Conservation (phyloP, 2,329 filamentous ascomycete species). For the Phaeosphaeria sp. region DNA sequence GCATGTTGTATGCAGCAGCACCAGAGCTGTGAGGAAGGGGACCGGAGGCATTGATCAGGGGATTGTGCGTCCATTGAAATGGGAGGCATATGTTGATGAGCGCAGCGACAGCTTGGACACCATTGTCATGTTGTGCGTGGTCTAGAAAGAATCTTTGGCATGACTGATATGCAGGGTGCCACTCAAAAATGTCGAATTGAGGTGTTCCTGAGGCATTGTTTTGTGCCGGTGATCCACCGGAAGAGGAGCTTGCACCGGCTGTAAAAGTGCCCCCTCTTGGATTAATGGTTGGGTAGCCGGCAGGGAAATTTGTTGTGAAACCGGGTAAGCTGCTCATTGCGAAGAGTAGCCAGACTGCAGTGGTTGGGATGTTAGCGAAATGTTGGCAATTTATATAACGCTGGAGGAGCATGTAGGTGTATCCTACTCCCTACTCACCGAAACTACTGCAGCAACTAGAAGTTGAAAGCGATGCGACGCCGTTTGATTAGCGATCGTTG, state of each 20-base stretch:
- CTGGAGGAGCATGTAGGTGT: not conserved
- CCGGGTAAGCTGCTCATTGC: conserved; percentile 36
- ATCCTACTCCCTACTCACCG: conserved; percentile 20
- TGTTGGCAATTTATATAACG: not conserved
- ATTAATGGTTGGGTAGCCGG: conserved; percentile 40
- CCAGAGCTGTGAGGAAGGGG: conserved; percentile 40
- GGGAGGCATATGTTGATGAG: conserved; percentile 92
- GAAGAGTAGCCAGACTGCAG: conserved; percentile 3
- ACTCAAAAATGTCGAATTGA: conserved; percentile 83
- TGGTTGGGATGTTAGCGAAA: not conserved
- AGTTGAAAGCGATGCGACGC: conserved; percentile 8
- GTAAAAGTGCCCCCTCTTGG: conserved; percentile 35
- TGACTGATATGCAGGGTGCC: conserved; percentile 89
- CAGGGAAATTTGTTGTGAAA: conserved; percentile 40
- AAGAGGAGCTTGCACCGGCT: conserved; percentile 28
- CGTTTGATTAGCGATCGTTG: conserved; percentile 6
- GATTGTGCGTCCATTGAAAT: conserved; percentile 71
- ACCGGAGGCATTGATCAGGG: conserved; percentile 51
- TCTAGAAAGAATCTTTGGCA: conserved; percentile 93
- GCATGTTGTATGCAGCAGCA: conserved; percentile 44
- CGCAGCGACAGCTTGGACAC: conserved; percentile 86
- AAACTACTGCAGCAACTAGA: conserved; percentile 17
- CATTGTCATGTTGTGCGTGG: conserved; percentile 80
- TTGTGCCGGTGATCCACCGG: conserved; percentile 31
- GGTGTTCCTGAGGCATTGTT: conserved; percentile 26